Conservation (phyloP, 2,329 filamentous ascomycete genomes). For the Arachnomyces sp. region DNA sequence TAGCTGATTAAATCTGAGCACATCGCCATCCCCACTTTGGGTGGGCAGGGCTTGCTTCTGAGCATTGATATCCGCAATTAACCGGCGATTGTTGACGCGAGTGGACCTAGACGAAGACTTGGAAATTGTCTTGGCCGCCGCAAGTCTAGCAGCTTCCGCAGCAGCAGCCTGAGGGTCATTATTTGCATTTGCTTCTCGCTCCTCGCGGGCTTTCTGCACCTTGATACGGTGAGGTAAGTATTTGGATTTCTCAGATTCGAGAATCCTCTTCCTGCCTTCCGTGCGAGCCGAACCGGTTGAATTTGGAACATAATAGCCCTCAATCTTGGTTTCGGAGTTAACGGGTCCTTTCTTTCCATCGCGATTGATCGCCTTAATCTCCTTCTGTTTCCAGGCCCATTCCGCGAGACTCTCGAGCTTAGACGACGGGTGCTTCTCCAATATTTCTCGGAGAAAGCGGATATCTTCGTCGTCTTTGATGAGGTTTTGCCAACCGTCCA, state of each 20-base stretch:
- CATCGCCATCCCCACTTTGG: slow-evolving; percentile 73
- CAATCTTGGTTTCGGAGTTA: slow-evolving; percentile 47
- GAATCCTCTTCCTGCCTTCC: slow-evolving; percentile 88
- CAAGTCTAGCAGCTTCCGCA: slow-evolving; percentile 63
- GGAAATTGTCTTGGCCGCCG: slow-evolving; percentile 70
- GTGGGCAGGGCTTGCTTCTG: slow-evolving; percentile 71
- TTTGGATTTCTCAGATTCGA: slow-evolving; percentile 95
- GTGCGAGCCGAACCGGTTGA: slow-evolving; percentile 78
- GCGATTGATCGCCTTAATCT: slow-evolving; percentile 62
- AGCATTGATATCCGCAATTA: slow-evolving; percentile 89
- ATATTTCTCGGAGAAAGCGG: slow-evolving; percentile 45
- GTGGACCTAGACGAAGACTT: slow-evolving; percentile 90
- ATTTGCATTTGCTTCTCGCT: slow-evolving; percentile 65
- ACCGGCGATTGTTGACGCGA: slow-evolving; percentile 88
- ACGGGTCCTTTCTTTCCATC: slow-evolving; percentile 49
- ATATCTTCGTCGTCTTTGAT: slow-evolving; percentile 65
- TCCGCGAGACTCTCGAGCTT: slow-evolving; percentile 51
- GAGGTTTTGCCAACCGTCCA: slow-evolving; percentile 62
- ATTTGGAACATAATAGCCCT: slow-evolving; percentile 77
- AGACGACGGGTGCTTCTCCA: slow-evolving; percentile 41
- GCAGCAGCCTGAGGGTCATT: slow-evolving; percentile 60
- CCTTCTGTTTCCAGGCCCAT: slow-evolving; percentile 66
- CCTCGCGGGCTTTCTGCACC: slow-evolving; percentile 82
- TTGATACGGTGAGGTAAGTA: slow-evolving; percentile 97
- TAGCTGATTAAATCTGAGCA: slow-evolving; percentile 94